A percentile compares a stretch with the other conserved stretches of the same genome.
These are phyloP conservation scores for Aquilaria sinensis DNA, from an alignment of 345 rosid genomes.

Conservation along the genomic window DNA sequence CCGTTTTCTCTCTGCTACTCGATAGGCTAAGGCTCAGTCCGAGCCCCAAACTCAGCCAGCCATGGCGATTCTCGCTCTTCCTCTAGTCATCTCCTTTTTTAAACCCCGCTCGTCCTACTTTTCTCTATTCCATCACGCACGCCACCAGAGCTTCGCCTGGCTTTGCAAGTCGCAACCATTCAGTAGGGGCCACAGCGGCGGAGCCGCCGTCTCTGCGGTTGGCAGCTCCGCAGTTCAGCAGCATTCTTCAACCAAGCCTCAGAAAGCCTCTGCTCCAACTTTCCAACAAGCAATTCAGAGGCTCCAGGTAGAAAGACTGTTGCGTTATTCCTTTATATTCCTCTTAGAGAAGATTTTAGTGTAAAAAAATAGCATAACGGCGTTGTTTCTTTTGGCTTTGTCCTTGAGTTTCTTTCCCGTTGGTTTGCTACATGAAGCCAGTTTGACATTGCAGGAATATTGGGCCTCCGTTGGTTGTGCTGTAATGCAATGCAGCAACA, in stretches of 20 bases:
- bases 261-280: conserved; percentile 41
- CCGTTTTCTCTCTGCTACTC: not conserved
- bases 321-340: not conserved
- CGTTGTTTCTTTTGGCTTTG: not conserved
- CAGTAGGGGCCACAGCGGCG: conserved; percentile 25
- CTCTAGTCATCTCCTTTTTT: conserved; percentile 56
- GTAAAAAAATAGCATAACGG: not conserved
- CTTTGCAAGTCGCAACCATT: conserved; percentile 14
- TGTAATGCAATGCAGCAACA: conserved; percentile 95
- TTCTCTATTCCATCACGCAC: conserved; percentile 23
- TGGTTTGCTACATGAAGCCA: not conserved
- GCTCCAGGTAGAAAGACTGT: conserved; percentile 45
- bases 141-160: conserved; percentile 19
- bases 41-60: conserved; percentile 14
- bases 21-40: conserved; percentile 10
- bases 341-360: too few relatives aligned
- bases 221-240: conserved; percentile 36
- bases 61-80: conserved; percentile 66
- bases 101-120: conserved; percentile 36
- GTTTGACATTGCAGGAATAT: conserved; percentile 51
- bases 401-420: not conserved
- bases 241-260: conserved; percentile 28
- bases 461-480: conserved; percentile 99
- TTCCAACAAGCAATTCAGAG: conserved; percentile 95
- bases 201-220: conserved; percentile 26